These are phyloP conservation scores for Margaritispora aquatica DNA, from an alignment of 495 filamentous ascomycete species.

Conservation along the genomic window DNA sequence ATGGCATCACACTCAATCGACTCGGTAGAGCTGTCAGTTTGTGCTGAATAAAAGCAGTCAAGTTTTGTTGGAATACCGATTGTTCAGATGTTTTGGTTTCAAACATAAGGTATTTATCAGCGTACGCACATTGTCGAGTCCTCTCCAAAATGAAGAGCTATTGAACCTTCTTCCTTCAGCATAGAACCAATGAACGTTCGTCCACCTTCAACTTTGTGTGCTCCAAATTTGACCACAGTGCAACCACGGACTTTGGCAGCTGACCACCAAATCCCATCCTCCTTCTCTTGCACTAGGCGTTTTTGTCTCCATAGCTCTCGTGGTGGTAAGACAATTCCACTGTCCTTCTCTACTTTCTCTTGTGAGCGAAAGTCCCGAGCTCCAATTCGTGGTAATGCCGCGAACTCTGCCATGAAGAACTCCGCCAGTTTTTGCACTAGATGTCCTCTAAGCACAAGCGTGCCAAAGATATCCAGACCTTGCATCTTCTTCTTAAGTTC, in stretches of 20 bases:
- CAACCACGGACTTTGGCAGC: conserved; percentile 77
- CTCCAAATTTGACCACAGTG: conserved; percentile 79
- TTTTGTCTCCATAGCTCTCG: conserved; percentile 35
- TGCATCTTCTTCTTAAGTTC: conserved; percentile 56
- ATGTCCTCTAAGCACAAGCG: conserved; percentile 73
- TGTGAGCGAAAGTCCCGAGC: conserved; percentile 67
- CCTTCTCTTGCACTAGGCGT: conserved; percentile 46
- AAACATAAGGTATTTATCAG: not conserved
- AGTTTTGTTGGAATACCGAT: too few relatives aligned
- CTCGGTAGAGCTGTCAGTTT: too few relatives aligned
- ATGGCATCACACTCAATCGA: not conserved
- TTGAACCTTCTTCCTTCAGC: conserved; percentile 43
- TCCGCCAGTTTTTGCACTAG: conserved; percentile 56
- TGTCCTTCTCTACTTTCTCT: conserved; percentile 30
- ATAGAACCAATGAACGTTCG: conserved; percentile 46
- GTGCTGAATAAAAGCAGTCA: too few relatives aligned
- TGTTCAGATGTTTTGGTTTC: too few relatives aligned
- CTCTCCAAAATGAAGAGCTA: conserved; percentile 40
- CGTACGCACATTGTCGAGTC: conserved; percentile 45
- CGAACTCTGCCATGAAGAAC: conserved; percentile 73
- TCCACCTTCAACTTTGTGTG: conserved; percentile 43
- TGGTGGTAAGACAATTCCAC: conserved; percentile 28
- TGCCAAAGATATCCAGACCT: conserved; percentile 65
- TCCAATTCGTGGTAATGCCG: conserved; percentile 71
- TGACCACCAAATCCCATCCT: conserved; percentile 70